Conservation (phyloP, 371 early-diverging fungal species). For the Paraphysoderma sedebokerense region DNA sequence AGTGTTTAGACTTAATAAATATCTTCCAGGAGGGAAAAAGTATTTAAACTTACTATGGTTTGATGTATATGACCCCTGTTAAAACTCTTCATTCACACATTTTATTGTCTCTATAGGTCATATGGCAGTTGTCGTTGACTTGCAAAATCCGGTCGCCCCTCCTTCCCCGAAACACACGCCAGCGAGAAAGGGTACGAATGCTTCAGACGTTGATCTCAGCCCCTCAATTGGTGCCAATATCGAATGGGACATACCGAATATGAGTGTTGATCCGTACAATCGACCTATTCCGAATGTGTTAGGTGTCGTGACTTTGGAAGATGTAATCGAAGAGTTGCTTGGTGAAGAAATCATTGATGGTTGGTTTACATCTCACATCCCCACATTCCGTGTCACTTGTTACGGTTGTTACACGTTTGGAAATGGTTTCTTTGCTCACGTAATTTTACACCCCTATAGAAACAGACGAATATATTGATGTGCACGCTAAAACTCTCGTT, state of each 20-base stretch:
- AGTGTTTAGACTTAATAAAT: slow-evolving; percentile 76
- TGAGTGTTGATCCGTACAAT: background rate
- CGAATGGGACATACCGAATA: too few relatives aligned
- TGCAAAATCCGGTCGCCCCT: too few relatives aligned
- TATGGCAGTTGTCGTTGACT: slow-evolving; percentile 50
- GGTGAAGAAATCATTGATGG: slow-evolving; percentile 31
- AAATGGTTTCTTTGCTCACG: too few relatives aligned
- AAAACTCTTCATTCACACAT: background rate
- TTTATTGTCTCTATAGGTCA: slow-evolving; percentile 19
- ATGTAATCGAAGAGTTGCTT: slow-evolving; percentile 93
- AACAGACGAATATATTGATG: slow-evolving; percentile 81
- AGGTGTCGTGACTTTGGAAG: slow-evolving; percentile 92
- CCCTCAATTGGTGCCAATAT: background rate
- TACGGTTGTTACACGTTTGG: background rate
- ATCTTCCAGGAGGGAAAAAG: slow-evolving; percentile 83
- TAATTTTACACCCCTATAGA: slow-evolving; percentile 65
- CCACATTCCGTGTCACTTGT: background rate
- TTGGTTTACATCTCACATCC: background rate
- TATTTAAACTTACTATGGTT: slow-evolving; percentile 38
- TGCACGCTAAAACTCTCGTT: slow-evolving; percentile 11
- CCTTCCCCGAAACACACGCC: slow-evolving; percentile 20
- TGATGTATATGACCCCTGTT: background rate
- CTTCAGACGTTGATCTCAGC: background rate
- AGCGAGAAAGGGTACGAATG: slow-evolving; percentile 4
- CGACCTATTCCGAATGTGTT: slow-evolving; percentile 14